phyloP scores from a whole-genome alignment of 331 rosid species.

The Arachis monticola region DNA sequence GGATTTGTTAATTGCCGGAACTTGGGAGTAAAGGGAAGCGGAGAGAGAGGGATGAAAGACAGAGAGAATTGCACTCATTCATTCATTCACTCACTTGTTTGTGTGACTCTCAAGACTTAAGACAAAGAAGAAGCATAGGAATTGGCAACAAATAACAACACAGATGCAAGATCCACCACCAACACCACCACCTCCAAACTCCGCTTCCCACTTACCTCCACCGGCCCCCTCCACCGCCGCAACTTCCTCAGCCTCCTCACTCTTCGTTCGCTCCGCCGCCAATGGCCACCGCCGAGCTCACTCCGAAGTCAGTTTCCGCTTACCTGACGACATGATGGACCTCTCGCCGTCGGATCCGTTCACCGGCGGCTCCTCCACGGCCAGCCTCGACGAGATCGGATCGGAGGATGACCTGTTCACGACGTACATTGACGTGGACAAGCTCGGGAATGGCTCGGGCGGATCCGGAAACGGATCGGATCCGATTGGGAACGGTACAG shows the following conservation, averaged over 20 bases:
- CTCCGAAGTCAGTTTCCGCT: slow-evolving; percentile 74
- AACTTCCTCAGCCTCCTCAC: background rate
- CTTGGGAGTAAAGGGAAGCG: slow-evolving; percentile 7
- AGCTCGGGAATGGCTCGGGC: slow-evolving; percentile 57
- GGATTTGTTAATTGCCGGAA: no score
- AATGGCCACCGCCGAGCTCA: slow-evolving; percentile 66
- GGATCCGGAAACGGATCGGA: slow-evolving; percentile 42
- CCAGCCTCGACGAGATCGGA: slow-evolving; percentile 82
- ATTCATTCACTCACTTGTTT: background rate
- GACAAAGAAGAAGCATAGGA: background rate
- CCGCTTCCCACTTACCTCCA: slow-evolving; percentile 34
- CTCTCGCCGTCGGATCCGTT: slow-evolving; percentile 69
- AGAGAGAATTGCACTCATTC: background rate
- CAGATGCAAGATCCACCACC: slow-evolving; percentile 56
- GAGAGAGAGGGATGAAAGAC: background rate
- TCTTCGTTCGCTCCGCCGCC: slow-evolving; percentile 33
- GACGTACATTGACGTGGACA: slow-evolving; percentile 86
- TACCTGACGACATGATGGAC: slow-evolving; percentile 81
- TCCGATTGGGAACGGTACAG: slow-evolving; percentile 44
- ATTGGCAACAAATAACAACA: background rate
- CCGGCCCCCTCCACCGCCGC: slow-evolving; percentile 28
- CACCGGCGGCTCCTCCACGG: slow-evolving; percentile 73
- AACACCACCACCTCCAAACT: slow-evolving; percentile 41
- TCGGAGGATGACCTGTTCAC: slow-evolving; percentile 90
- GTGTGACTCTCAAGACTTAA: background rate